Percentiles rank a stretch among this genome's conserved stretches.
Evolutionary conservation across 2,329 filamentous ascomycete species (phyloP).

Genomic region (Samsoniella hepiali): DNA sequence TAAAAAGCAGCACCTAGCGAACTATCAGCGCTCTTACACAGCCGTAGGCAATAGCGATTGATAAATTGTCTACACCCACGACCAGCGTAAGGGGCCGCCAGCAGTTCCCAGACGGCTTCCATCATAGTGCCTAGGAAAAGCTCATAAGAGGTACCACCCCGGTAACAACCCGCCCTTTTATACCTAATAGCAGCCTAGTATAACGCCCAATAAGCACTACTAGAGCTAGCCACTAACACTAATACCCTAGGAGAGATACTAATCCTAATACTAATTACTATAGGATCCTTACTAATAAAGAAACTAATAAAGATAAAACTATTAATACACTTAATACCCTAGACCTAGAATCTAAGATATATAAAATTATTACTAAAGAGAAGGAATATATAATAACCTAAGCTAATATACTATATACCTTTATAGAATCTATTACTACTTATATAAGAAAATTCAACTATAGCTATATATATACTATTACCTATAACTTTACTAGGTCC

Average conservation of each 20-base stretch:
- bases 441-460: not conserved
- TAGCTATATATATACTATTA: not conserved
- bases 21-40: too few species aligned
- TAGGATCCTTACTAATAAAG: not conserved
- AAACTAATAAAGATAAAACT: not conserved
- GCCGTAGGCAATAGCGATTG: too few species aligned
- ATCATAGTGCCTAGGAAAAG: too few species aligned
- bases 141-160: too few species aligned
- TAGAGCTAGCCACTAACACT: not conserved
- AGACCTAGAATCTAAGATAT: not conserved
- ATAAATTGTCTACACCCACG: too few species aligned
- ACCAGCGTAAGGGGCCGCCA: too few species aligned
- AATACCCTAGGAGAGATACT: not conserved
- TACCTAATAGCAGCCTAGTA: too few species aligned
- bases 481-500: not conserved
- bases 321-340: not conserved
- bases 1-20: too few species aligned
- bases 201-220: too few species aligned
- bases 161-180: too few species aligned
- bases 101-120: too few species aligned
- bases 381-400: not conserved
- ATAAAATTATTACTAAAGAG: not conserved
- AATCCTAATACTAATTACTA: not conserved
- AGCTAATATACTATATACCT: not conserved
- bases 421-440: not conserved